Conservation (phyloP, 2,329 filamentous ascomycete genomes). For the Emydomyces testavorans region DNA sequence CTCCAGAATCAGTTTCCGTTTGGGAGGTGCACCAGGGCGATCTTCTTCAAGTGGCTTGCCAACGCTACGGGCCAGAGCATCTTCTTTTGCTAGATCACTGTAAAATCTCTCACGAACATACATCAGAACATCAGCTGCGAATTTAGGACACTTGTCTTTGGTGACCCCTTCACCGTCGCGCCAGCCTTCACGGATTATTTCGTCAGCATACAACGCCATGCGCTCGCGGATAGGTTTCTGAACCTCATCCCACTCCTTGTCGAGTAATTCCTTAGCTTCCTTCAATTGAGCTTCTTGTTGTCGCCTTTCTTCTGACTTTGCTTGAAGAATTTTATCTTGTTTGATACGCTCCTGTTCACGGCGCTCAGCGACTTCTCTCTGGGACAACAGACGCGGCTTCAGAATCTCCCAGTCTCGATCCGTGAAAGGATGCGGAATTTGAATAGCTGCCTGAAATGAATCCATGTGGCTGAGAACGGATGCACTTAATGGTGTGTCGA, state of each 20-base stretch:
- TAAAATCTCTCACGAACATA: slow-evolving; percentile 58
- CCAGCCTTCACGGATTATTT: slow-evolving; percentile 57
- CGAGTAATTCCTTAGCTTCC: slow-evolving; percentile 48
- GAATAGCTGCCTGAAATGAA: slow-evolving; percentile 61
- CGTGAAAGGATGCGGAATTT: slow-evolving; percentile 56
- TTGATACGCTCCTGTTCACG: slow-evolving; percentile 42
- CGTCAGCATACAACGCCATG: slow-evolving; percentile 56
- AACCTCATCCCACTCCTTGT: slow-evolving; percentile 58
- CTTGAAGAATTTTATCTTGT: slow-evolving; percentile 35
- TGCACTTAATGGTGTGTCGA: slow-evolving; percentile 54
- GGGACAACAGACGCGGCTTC: slow-evolving; percentile 54
- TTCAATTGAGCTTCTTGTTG: slow-evolving; percentile 41
- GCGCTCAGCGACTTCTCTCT: slow-evolving; percentile 53
- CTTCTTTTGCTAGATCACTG: slow-evolving; percentile 45
- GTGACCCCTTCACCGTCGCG: slow-evolving; percentile 51
- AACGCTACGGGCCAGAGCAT: slow-evolving; percentile 37
- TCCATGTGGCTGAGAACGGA: slow-evolving; percentile 57
- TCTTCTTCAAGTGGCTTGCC: slow-evolving; percentile 39
- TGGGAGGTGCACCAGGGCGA: slow-evolving; percentile 44
- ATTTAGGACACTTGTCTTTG: slow-evolving; percentile 52
- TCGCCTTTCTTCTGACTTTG: slow-evolving; percentile 38
- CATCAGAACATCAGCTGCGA: slow-evolving; percentile 61
- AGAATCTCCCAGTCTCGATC: slow-evolving; percentile 60
- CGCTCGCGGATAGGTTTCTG: slow-evolving; percentile 56
- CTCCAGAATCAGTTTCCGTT: slow-evolving; percentile 58